A percentile compares a stretch with the other conserved stretches of the same genome.
phyloP scores from a whole-genome alignment of 768 basidiomycete genomes.

The Lanmaoa rubissima region DNA sequence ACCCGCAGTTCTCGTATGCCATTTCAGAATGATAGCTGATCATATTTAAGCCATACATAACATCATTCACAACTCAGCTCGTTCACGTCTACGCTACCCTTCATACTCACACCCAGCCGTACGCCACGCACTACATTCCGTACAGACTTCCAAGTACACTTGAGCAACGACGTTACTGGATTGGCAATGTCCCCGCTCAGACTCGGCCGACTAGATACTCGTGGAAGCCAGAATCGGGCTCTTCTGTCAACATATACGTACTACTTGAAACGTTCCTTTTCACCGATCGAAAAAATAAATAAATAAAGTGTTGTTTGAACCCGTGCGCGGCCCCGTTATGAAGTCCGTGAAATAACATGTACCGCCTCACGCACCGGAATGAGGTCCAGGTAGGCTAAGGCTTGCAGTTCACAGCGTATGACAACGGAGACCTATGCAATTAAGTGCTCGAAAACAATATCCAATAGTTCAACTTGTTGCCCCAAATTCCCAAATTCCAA shows the following conservation, averaged over 20 bases:
- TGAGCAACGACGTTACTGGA: neutral
- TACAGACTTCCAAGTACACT: neutral
- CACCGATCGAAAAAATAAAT: neutral
- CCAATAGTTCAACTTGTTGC: no score
- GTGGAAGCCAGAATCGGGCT: constrained; percentile 3
- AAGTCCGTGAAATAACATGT: neutral
- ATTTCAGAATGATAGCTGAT: constrained; percentile 7
- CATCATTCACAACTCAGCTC: constrained; percentile 4
- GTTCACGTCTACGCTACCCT: constrained; percentile 4
- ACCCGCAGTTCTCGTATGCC: neutral
- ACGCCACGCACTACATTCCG: neutral
- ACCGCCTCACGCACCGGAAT: neutral
- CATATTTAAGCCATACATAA: constrained; percentile 7
- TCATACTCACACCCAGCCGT: neutral
- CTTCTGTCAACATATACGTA: constrained; percentile 6
- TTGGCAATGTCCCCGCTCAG: constrained; percentile 3
- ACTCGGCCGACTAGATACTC: neutral
- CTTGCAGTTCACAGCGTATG: neutral
- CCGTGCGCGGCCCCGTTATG: neutral
- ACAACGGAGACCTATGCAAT: neutral
- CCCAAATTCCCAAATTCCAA: no score
- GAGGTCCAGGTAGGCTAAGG: neutral
- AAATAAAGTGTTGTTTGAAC: neutral
- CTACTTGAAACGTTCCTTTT: neutral
- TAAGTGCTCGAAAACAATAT: neutral